Base-by-base conservation (phyloP, 2,329 filamentous ascomycete genomes). In the Fusarium devonianum region DNA sequence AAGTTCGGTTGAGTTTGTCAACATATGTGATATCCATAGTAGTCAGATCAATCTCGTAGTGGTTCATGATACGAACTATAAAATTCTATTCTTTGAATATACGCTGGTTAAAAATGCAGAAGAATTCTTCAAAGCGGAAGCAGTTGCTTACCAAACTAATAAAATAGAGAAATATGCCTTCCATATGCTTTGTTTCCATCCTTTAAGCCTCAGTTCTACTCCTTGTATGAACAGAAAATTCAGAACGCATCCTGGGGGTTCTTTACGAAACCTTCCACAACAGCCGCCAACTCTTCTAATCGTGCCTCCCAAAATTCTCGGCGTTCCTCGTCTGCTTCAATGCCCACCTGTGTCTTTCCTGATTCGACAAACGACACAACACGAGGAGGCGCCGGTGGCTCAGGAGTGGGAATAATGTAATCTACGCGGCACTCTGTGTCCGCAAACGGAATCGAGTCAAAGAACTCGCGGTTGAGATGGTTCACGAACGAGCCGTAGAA, bases 401-500 rank as follows among this genome's bases (percentile, higher is more conserved):
- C 64, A 3, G 62, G 58, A 12, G 65, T 60, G 1, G 64, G 64
- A 12, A 64, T 66, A 2, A 49, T 56, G 26, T 65, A 66, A 17
- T 67, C 64, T 7, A 66, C 62, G 17, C 64, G 64, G 17, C 64
- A 65, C 13, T 56, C 39, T 0, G 64, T 61, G 18, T 56, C 52
- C 12, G 65, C 65, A 37, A 67, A 67, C 0, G 65, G 64, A 34
- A 67, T 58, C 3, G 53, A 36, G 40, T 67, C 65, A 19, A 67
- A 67, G 45, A 61, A 66, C 30, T 66, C 64, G 14, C 56, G 52
- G 37, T 67, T 65, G 19, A 67, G 61, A 17, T 67, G 63, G 36
- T 67, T 67, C 11, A 64, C 63, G 25, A 67, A 67, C 0, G 65
- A 67, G 1, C 55, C 39, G 16, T 58, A 67, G 48, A 67, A 67